Conservation (phyloP, 371 early-diverging fungal genomes). For the Actinomortierella wolfii region DNA sequence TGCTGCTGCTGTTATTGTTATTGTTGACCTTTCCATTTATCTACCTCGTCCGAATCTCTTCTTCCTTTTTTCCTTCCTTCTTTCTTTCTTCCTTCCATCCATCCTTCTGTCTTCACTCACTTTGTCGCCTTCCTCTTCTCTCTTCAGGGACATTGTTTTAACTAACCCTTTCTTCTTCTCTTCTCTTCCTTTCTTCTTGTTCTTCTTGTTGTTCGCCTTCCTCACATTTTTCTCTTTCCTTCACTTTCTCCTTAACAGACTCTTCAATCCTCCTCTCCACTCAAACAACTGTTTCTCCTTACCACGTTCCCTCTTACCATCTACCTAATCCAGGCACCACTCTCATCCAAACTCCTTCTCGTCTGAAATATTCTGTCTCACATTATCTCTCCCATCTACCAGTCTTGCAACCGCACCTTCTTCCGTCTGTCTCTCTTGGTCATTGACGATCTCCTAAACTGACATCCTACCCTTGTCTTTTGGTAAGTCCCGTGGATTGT, state of each 20-base stretch:
- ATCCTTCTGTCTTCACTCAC: constrained; percentile 1
- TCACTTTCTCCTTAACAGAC: constrained; percentile 1
- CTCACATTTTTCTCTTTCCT: constrained; percentile 28
- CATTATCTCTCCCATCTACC: too few relatives aligned
- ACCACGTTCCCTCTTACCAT: neutral
- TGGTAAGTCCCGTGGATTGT: too few relatives aligned
- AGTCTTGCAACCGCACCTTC: too few relatives aligned
- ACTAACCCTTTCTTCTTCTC: constrained; percentile 4
- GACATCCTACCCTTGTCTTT: too few relatives aligned
- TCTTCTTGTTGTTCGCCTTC: constrained; percentile 5
- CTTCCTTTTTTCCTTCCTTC: neutral
- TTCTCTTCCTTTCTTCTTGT: constrained; percentile 8
- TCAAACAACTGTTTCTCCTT: neutral
- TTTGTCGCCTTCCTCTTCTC: constrained; percentile 5
- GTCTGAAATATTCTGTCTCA: too few relatives aligned
- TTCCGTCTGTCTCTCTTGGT: too few relatives aligned
- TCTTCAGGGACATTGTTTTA: constrained; percentile 2
- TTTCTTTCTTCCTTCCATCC: constrained; percentile 9
- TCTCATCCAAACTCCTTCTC: too few relatives aligned
- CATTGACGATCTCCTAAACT: too few relatives aligned
- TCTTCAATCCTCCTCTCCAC: neutral
- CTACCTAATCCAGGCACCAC: too few relatives aligned
- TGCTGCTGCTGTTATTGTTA: neutral
- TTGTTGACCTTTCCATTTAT: neutral
- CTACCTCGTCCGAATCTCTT: too few relatives aligned